A percentile compares a stretch with the other conserved stretches of the same genome.
These are phyloP conservation scores for Claviceps paspali DNA, from an alignment of 2,329 filamentous ascomycete species.

Conservation along the genomic window DNA sequence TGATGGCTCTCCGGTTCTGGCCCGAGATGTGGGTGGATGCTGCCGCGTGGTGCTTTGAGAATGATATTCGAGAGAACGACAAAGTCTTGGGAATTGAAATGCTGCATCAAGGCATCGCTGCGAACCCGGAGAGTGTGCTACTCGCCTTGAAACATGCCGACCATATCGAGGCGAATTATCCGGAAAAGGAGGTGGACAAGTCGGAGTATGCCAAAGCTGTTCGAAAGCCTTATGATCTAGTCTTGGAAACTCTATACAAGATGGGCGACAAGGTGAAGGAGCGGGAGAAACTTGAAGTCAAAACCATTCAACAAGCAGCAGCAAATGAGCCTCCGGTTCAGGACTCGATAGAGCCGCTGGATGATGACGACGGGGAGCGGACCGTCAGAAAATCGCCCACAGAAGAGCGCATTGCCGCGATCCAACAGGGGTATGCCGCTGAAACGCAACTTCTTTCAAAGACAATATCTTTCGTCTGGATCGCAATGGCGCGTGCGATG, in stretches of 20 bases:
- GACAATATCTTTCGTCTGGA: conserved; percentile 87
- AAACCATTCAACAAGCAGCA: conserved; percentile 38
- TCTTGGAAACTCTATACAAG: conserved; percentile 77
- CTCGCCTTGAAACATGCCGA: conserved; percentile 83
- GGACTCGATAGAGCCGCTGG: conserved; percentile 26
- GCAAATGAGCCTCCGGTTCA: conserved; percentile 21
- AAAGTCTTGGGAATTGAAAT: conserved; percentile 55
- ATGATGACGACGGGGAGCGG: conserved; percentile 33
- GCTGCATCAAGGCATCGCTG: conserved; percentile 64
- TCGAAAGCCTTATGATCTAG: conserved; percentile 66
- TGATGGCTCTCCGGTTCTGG: conserved; percentile 89
- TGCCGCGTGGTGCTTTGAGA: conserved; percentile 79
- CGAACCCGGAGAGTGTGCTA: conserved; percentile 87
- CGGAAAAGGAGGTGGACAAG: conserved; percentile 63
- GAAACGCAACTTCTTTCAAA: conserved; percentile 66
- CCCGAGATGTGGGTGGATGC: conserved; percentile 94
- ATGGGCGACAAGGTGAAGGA: conserved; percentile 60
- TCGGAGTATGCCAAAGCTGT: conserved; percentile 65
- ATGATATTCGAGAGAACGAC: conserved; percentile 49
- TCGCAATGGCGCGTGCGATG: conserved; percentile 85
- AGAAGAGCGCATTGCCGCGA: conserved; percentile 46
- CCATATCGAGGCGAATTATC: conserved; percentile 64
- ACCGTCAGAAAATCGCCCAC: conserved; percentile 36
- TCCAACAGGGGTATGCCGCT: conserved; percentile 51
- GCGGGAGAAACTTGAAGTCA: conserved; percentile 42